Percentiles rank a stretch among this genome's conserved stretches.
Evolutionary conservation across 1,284 basidiomycete species (phyloP).

Genomic region (Malassezia slooffiae): DNA sequence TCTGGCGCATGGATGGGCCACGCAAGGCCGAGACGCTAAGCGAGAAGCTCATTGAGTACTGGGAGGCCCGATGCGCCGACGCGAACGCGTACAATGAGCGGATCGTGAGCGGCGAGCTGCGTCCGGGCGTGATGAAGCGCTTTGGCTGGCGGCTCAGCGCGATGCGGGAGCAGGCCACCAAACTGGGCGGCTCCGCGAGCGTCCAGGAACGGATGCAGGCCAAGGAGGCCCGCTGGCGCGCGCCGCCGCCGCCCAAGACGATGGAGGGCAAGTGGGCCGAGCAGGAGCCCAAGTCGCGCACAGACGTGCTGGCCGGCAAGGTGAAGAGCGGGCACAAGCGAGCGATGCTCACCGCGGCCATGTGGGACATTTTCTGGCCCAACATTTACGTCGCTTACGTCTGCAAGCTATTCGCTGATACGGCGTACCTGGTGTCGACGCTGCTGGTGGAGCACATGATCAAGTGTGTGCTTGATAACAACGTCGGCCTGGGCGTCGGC

Average conservation of each 20-base stretch:
- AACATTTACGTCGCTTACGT: slow-evolving; percentile 29
- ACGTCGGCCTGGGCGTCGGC: slow-evolving; percentile 36
- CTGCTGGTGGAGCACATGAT: slow-evolving; percentile 38
- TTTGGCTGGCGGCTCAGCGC: slow-evolving; percentile 56
- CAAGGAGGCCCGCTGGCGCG: slow-evolving; percentile 27
- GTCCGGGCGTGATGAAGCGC: slow-evolving; percentile 52
- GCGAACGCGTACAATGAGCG: slow-evolving; percentile 62
- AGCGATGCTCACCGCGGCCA: slow-evolving; percentile 61
- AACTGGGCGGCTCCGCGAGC: slow-evolving; percentile 17
- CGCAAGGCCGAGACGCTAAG: slow-evolving; percentile 55
- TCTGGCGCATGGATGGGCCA: slow-evolving; percentile 63
- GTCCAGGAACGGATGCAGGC: slow-evolving; percentile 20
- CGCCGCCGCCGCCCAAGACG: slow-evolving; percentile 14
- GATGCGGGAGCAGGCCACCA: neutral
- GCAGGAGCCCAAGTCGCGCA: slow-evolving; percentile 16
- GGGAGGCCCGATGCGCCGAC: slow-evolving; percentile 54
- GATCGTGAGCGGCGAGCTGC: slow-evolving; percentile 57
- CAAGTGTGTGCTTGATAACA: slow-evolving; percentile 12
- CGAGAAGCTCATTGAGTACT: slow-evolving; percentile 56
- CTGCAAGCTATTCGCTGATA: slow-evolving; percentile 51
- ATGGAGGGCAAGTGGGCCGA: slow-evolving; percentile 4
- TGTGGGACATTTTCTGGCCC: slow-evolving; percentile 71
- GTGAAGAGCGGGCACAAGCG: slow-evolving; percentile 27
- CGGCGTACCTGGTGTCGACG: slow-evolving; percentile 34
- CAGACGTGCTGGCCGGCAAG: slow-evolving; percentile 10